Base-by-base conservation (phyloP, 1,284 basidiomycete genomes). In the Inonotus obliquus region DNA sequence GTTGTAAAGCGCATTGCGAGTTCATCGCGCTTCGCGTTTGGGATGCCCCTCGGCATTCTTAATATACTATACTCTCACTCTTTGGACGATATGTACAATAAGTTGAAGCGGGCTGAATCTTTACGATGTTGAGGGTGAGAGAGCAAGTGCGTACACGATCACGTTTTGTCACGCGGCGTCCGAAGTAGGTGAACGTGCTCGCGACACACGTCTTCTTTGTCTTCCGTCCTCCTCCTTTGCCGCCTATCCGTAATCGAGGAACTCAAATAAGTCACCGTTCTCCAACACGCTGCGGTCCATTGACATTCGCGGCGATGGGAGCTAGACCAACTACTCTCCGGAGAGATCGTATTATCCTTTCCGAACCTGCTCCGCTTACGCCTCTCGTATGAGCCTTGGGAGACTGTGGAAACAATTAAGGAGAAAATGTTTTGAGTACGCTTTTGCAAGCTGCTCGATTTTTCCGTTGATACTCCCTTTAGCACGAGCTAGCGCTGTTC, bases 1-100 rank as follows among this genome's bases (percentile, higher is more conserved):
- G 81, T 78, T 4, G 91, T 91, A 73, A 87, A 92, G 59, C 83
- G 80, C 78, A 92, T 78, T 10, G 89, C 88, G 60, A 84, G 85
- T 66, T 92, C 91, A 76, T 91, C 89, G 65, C 83, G 80, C 73
- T 85, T 89, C 45, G 81, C 83, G 69, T 89, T 90, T 27, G 89
- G 89, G 57, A 92, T 81, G 62, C 89, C 89, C 72, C 89, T 81
- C 61, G 89, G 89, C 89, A 92, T 92, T 47, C 57, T 59, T 5
- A 10, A 10, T 25, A n/a, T 7, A 32, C 11, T 32, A 14, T 23
- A 35, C 23, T 13, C 13, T 49, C 38, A 23, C n/a, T 23, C n/a
- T 23, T 49, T 13, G 23, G 38, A 19, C 38, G n/a, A 41, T 29
- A 9, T 32, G 9, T 32, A 32, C 32, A 32, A 32, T 9, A 32